A percentile compares a stretch with the other conserved stretches of the same genome.
Conservation (phyloP, 169 alveolate species). For the Ichthyophthirius multifiliis region DNA sequence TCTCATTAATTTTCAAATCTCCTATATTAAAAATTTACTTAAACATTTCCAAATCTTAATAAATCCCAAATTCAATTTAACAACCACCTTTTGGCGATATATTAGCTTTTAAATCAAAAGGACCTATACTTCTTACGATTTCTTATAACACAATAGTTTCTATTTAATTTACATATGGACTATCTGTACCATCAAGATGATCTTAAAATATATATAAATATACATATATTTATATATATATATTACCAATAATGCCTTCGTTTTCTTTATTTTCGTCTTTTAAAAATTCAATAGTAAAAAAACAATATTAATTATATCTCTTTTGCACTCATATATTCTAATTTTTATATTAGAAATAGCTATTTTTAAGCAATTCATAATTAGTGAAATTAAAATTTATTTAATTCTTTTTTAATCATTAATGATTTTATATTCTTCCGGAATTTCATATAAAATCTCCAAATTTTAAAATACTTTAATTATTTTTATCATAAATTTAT, state of each 20-base stretch:
- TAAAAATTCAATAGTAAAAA: neutral
- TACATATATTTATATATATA: neutral
- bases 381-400: neutral
- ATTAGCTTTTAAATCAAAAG: neutral
- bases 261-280: neutral
- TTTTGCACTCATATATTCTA: neutral
- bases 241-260: neutral
- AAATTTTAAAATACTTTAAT: neutral
- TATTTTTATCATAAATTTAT: neutral
- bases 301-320: neutral
- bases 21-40: neutral
- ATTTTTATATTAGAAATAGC: neutral
- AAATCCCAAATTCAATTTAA: neutral
- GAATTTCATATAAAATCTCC: neutral
- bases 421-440: neutral
- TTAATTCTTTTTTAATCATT: neutral
- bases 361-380: neutral
- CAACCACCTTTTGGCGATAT: neutral
- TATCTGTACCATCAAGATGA: neutral
- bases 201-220: neutral
- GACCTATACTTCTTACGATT: neutral
- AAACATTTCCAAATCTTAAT: neutral
- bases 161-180: neutral
- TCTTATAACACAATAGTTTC: neutral
- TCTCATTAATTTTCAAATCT: neutral